Evolutionary conservation across 2,329 filamentous ascomycete genomes (phyloP).

Genomic region (Chaetomium globosum): DNA sequence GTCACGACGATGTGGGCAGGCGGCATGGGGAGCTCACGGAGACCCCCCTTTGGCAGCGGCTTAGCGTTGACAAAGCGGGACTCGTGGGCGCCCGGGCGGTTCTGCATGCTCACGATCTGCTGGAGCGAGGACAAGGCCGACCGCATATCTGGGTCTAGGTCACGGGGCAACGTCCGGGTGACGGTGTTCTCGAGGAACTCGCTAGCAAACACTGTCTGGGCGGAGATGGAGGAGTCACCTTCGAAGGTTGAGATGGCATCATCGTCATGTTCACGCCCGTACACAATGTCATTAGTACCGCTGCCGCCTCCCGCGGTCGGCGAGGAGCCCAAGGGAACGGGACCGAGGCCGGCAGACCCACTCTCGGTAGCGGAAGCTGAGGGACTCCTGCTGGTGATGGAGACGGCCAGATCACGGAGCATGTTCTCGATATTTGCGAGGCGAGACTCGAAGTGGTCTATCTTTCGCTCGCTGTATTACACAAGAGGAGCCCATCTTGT

Average conservation of each 20-base stretch:
- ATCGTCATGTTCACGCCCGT: slow-evolving; percentile 39
- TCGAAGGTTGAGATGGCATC: slow-evolving; percentile 50
- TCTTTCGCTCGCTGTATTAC: slow-evolving; percentile 44
- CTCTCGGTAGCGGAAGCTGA: slow-evolving; percentile 26
- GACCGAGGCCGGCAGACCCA: neutral
- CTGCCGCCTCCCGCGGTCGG: slow-evolving; percentile 14
- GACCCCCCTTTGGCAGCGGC: slow-evolving; percentile 49
- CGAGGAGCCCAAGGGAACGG: slow-evolving; percentile 13
- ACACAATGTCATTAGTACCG: slow-evolving; percentile 14
- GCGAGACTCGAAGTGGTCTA: slow-evolving; percentile 46
- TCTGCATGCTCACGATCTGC: slow-evolving; percentile 57
- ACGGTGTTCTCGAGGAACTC: slow-evolving; percentile 59
- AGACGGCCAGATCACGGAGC: slow-evolving; percentile 41
- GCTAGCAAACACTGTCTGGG: slow-evolving; percentile 57
- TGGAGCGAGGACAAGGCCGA: slow-evolving; percentile 55
- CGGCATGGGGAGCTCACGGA: slow-evolving; percentile 58
- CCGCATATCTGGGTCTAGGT: slow-evolving; percentile 55
- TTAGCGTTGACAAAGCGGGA: slow-evolving; percentile 52
- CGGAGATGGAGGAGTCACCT: slow-evolving; percentile 53
- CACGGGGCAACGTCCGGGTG: slow-evolving; percentile 50
- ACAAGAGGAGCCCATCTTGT: slow-evolving; percentile 36
- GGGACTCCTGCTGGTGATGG: slow-evolving; percentile 29
- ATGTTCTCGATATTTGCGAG: slow-evolving; percentile 46
- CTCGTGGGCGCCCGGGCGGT: slow-evolving; percentile 47
- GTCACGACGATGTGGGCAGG: slow-evolving; percentile 55